A percentile compares a stretch with the other conserved stretches of the same genome.
Evolutionary conservation across 2,329 filamentous ascomycete genomes (phyloP).

Genomic region (Sporothrix dimorphospora): DNA sequence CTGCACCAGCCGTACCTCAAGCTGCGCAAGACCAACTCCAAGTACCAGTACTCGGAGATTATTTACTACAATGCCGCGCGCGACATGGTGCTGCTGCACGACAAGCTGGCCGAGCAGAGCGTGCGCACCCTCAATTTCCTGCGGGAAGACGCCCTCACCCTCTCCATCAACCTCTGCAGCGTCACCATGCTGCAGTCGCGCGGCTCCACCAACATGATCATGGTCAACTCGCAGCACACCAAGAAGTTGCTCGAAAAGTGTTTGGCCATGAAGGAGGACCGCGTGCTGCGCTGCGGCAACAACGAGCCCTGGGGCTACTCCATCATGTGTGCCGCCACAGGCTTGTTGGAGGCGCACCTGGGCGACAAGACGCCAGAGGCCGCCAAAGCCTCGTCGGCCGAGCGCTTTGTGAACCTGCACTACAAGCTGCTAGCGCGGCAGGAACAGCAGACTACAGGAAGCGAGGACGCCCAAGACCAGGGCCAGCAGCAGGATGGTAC

Average conservation of each 20-base stretch:
- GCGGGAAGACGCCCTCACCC: constrained; percentile 62
- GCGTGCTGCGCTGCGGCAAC: constrained; percentile 63
- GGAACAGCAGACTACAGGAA: not conserved
- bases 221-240: constrained; percentile 63
- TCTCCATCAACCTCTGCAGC: constrained; percentile 63
- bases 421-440: constrained; percentile 59
- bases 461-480: not conserved
- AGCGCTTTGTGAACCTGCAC: constrained; percentile 62
- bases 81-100: constrained; percentile 64
- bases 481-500: not conserved
- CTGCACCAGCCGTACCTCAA: constrained; percentile 64
- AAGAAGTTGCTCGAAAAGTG: constrained; percentile 65
- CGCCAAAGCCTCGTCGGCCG: constrained; percentile 62
- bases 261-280: constrained; percentile 63
- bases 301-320: constrained; percentile 67
- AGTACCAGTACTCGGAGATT: constrained; percentile 65
- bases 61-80: constrained; percentile 66
- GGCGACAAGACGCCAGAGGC: constrained; percentile 59
- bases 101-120: constrained; percentile 62
- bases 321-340: constrained; percentile 64
- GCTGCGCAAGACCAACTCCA: constrained; percentile 61
- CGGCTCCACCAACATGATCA: constrained; percentile 63
- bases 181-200: constrained; percentile 64
- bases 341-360: constrained; percentile 62
- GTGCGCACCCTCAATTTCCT: constrained; percentile 63